Base-by-base conservation (phyloP, 2,329 filamentous ascomycete genomes). In the Coleophoma cylindrospora region DNA sequence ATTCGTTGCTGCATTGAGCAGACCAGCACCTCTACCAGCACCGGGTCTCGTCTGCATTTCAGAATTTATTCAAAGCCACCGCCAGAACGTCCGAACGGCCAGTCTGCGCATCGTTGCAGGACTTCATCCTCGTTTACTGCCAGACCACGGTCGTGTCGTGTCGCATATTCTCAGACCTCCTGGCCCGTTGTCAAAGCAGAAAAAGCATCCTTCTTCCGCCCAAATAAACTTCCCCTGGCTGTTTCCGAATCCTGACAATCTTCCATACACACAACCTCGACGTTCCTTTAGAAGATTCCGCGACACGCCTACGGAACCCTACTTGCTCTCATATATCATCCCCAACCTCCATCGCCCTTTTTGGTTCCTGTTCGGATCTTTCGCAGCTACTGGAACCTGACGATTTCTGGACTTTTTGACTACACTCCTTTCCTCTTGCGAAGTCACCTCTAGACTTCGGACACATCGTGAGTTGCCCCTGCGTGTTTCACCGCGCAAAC, bases 61-160 rank as follows among this genome's bases (percentile, higher is more conserved):
- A 53, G 53, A 40, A 40, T 8, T 27, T 27, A 27, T 10, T 27
- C 27, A 27, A 27, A 27, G 27, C 27, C 27, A 27, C 27, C 3
- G 27, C 27, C 27, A 27, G 27, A 27, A 40, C 50, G 47, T 50
- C 49, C 52, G 40, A 50, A 49, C 45, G 49, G 49, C 41, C 50
- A 43, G 37, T 53, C 52, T 51, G 59, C 56, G 54, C 54, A 50
- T 56, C 56, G 61, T 62, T 57, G 57, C 60, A 62, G 58, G 56
- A 51, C 47, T 52, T 58, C 56, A 38, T n/a, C 14, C 13, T 38
- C 27, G 27, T 27, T 27, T 27, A 27, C 27, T 27, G 9, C 27
- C 27, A 27, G 27, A 27, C 27, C 27, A 27, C 27, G 27, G 27
- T 27, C 27, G 27, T 27, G 27, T 27, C 27, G 27, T 38, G 36